These are phyloP conservation scores for Alternaria sp. DNA, from an alignment of 2,329 filamentous ascomycete species.

Conservation along the genomic window DNA sequence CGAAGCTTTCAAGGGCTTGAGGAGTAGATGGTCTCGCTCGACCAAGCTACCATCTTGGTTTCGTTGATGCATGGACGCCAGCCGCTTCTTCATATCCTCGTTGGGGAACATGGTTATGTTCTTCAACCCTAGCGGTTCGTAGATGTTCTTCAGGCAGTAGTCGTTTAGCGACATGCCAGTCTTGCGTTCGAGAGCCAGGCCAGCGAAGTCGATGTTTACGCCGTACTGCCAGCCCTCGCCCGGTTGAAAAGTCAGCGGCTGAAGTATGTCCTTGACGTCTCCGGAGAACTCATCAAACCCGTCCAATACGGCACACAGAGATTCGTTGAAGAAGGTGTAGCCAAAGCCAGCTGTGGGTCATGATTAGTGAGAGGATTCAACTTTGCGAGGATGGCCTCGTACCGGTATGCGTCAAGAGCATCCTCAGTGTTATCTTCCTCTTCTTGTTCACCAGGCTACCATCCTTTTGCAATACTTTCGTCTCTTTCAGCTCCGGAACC, in stretches of 20 bases:
- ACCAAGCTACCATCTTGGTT: constrained; percentile 50
- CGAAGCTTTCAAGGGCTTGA: constrained; percentile 54
- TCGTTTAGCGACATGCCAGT: constrained; percentile 53
- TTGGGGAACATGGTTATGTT: constrained; percentile 64
- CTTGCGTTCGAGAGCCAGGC: constrained; percentile 52
- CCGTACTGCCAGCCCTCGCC: constrained; percentile 65
- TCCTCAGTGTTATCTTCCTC: constrained; percentile 56
- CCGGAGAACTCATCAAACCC: constrained; percentile 67
- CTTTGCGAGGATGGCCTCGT: background rate
- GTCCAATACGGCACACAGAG: constrained; percentile 52
- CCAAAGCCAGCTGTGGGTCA: constrained; percentile 49
- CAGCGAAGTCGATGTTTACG: constrained; percentile 55
- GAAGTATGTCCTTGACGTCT: constrained; percentile 57
- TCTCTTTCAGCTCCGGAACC: constrained; percentile 44
- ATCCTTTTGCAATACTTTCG: constrained; percentile 43
- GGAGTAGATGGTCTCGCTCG: constrained; percentile 58
- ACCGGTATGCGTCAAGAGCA: constrained; percentile 56
- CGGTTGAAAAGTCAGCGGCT: constrained; percentile 66
- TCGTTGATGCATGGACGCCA: constrained; percentile 64
- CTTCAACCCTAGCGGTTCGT: constrained; percentile 52
- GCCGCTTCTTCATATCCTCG: constrained; percentile 59
- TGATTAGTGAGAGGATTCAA: background rate
- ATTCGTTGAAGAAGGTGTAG: constrained; percentile 56
- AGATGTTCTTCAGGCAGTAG: constrained; percentile 53
- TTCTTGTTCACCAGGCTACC: constrained; percentile 48